A percentile compares a stretch with the other conserved stretches of the same genome.
These are phyloP conservation scores for Penicillium manginii DNA, from an alignment of 495 filamentous ascomycete species.

Conservation along the genomic window DNA sequence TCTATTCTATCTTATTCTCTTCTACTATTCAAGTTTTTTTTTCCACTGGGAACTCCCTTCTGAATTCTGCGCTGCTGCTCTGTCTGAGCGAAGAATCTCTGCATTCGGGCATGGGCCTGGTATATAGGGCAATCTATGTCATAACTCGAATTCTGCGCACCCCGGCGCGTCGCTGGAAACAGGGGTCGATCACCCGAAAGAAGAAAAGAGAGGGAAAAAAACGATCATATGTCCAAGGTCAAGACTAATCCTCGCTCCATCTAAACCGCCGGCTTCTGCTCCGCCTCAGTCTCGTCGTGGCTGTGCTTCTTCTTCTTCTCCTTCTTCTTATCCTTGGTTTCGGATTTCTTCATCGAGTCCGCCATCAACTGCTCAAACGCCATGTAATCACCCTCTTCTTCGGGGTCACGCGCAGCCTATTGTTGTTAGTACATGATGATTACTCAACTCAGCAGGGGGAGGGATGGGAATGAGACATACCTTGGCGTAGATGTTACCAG, in stretches of 20 bases:
- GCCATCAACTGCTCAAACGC: slow-evolving; percentile 98
- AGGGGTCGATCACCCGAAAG: slow-evolving; percentile 1
- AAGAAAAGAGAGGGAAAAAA: slow-evolving; percentile 1
- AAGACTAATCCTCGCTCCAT: not conserved
- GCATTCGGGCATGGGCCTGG: slow-evolving; percentile 8
- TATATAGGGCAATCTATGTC: slow-evolving; percentile 29
- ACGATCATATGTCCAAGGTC: slow-evolving; percentile 18
- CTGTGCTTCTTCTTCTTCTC: slow-evolving; percentile 63
- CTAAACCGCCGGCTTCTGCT: slow-evolving; percentile 20
- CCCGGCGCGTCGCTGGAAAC: slow-evolving; percentile 13
- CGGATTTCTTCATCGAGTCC: slow-evolving; percentile 86
- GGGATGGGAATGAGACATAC: slow-evolving; percentile 52
- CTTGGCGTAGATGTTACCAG: slow-evolving; percentile 85
- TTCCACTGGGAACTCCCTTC: no score
- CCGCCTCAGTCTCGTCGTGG: slow-evolving; percentile 17
- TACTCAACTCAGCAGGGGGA: not conserved
- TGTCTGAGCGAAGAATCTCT: slow-evolving; percentile 2
- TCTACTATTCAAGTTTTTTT: no score
- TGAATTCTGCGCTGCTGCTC: not conserved
- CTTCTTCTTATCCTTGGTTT: slow-evolving; percentile 77
- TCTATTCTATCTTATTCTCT: no score
- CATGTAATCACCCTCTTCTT: slow-evolving; percentile 98
- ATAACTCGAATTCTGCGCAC: slow-evolving; percentile 18
- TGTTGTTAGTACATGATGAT: not conserved
- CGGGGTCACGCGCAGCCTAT: slow-evolving; percentile 86